Conservation (phyloP, 768 basidiomycete genomes). For the Boletellus ananas region DNA sequence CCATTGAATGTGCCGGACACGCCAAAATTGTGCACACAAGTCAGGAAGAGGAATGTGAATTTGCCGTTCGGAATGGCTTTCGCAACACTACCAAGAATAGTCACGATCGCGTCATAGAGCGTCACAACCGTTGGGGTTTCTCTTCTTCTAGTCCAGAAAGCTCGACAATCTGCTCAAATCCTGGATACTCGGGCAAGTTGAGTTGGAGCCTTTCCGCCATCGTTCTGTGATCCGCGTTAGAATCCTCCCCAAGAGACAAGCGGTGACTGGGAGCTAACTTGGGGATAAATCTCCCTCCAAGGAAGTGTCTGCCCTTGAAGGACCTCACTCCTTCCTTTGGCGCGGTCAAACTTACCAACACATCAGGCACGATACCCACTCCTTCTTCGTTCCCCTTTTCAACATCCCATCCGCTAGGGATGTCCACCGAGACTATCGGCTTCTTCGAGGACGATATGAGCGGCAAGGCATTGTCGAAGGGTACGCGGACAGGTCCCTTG, state of each 20-base stretch:
- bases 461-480: constrained; percentile 76
- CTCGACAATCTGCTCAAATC: constrained; percentile 81
- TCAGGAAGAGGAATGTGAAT: too few relatives aligned
- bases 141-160: constrained; percentile 30
- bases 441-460: constrained; percentile 58
- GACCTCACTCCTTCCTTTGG: constrained; percentile 83
- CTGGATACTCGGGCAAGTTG: constrained; percentile 80
- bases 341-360: constrained; percentile 87
- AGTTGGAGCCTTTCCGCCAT: constrained; percentile 73
- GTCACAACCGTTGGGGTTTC: constrained; percentile 4
- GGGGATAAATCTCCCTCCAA: constrained; percentile 92
- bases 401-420: constrained; percentile 96
- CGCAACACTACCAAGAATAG: too few relatives aligned
- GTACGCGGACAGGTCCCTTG: constrained; percentile 81
- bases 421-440: constrained; percentile 92
- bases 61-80: too few relatives aligned
- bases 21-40: too few relatives aligned
- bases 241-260: background rate
- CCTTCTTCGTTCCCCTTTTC: constrained; percentile 61
- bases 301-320: constrained; percentile 83
- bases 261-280: constrained; percentile 48
- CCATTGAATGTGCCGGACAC: too few relatives aligned
- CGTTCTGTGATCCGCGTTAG: constrained; percentile 39
- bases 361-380: constrained; percentile 65
- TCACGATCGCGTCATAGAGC: background rate